phyloP scores from a whole-genome alignment of 495 filamentous ascomycete genomes.

The Aspergillus egyptiacus region DNA sequence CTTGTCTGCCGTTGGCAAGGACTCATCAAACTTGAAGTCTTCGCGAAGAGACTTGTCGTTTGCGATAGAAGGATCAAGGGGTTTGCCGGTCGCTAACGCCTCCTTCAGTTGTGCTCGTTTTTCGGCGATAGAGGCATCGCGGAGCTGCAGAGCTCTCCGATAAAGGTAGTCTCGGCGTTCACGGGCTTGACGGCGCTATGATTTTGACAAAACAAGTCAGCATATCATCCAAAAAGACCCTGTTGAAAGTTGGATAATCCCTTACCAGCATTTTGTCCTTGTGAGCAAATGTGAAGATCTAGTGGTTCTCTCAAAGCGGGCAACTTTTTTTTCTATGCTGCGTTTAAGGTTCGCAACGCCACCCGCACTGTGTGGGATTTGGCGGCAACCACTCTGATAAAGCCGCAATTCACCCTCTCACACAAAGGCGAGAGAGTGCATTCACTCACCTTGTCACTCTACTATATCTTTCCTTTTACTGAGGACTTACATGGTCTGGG shows the following conservation, averaged over 20 bases:
- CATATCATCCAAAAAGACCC: background rate
- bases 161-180: conserved; percentile 94
- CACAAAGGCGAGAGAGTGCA: conserved; percentile 10
- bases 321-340: conserved; percentile 41
- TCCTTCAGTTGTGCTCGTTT: conserved; percentile 82
- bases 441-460: conserved; percentile 12
- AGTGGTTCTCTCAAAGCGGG: conserved; percentile 18
- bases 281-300: background rate
- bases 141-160: conserved; percentile 69
- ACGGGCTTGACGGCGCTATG: conserved; percentile 64
- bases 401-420: conserved; percentile 21
- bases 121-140: conserved; percentile 86
- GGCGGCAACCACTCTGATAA: conserved; percentile 24
- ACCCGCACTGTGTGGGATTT: conserved; percentile 34
- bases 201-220: conserved; percentile 12
- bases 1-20: conserved; percentile 55
- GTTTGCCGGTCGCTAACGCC: conserved; percentile 77
- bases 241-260: background rate
- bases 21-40: conserved; percentile 93
- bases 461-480: conserved; percentile 11
- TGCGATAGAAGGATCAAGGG: conserved; percentile 79
- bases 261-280: conserved; percentile 40
- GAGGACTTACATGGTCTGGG: conserved; percentile 9
- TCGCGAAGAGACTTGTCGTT: conserved; percentile 80
- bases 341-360: conserved; percentile 23